Percentiles rank a stretch among this genome's conserved stretches.
Evolutionary conservation across 2,329 filamentous ascomycete genomes (phyloP).

Genomic region (Emmonsiellopsis sp.): DNA sequence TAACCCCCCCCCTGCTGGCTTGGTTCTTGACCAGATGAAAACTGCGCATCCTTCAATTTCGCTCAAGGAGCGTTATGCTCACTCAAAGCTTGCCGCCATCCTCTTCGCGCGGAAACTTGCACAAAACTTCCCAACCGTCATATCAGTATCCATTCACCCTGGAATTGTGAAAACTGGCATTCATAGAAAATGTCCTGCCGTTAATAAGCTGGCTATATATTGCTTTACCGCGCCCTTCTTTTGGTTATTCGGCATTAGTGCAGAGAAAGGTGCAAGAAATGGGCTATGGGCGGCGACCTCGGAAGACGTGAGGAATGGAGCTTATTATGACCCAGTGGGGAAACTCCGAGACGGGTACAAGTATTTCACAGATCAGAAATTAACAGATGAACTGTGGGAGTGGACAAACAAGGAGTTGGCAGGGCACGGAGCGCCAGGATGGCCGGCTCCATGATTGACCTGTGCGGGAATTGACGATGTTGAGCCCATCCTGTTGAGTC

Average conservation of each 20-base stretch:
- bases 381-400: slow-evolving; percentile 28
- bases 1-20: slow-evolving; percentile 13
- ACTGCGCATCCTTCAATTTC: slow-evolving; percentile 22
- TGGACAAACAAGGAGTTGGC: slow-evolving; percentile 24
- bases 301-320: too few species aligned
- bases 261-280: not conserved
- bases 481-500: too few species aligned
- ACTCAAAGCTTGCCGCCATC: slow-evolving; percentile 43
- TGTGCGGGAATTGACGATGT: too few species aligned
- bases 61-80: slow-evolving; percentile 44
- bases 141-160: slow-evolving; percentile 37
- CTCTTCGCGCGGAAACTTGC: slow-evolving; percentile 37
- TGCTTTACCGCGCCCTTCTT: not conserved
- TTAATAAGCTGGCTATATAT: not conserved
- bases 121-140: slow-evolving; percentile 35
- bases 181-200: not conserved
- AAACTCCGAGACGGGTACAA: too few species aligned
- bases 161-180: slow-evolving; percentile 36
- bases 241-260: not conserved
- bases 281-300: too few species aligned
- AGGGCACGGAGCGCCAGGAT: too few species aligned
- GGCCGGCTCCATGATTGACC: too few species aligned
- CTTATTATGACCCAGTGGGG: too few species aligned
- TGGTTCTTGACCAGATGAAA: slow-evolving; percentile 26
- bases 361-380: slow-evolving; percentile 14